A percentile compares a stretch with the other conserved stretches of the same genome.
These are phyloP conservation scores for Alternaria brassicicola DNA, from an alignment of 2,329 filamentous ascomycete species.

Conservation along the genomic window DNA sequence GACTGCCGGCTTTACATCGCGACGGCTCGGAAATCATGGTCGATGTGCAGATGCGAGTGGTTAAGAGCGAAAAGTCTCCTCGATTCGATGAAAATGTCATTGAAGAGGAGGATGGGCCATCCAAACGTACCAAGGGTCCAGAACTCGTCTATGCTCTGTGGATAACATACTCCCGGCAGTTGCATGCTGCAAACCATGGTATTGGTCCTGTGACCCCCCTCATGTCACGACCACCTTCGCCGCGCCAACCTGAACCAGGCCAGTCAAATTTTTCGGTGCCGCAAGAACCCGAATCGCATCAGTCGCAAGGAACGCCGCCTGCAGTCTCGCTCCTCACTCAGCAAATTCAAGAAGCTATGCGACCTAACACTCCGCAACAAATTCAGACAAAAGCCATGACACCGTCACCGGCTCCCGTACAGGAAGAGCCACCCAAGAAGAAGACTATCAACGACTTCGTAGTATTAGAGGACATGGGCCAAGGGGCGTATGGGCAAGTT, in stretches of 20 bases:
- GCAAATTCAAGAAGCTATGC: slow-evolving; percentile 58
- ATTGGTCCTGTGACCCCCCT: slow-evolving; percentile 68
- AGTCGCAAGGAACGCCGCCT: slow-evolving; percentile 43
- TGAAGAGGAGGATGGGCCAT: slow-evolving; percentile 60
- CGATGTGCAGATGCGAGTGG: slow-evolving; percentile 94
- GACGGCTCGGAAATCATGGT: slow-evolving; percentile 93
- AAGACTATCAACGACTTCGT: slow-evolving; percentile 89
- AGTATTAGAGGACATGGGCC: slow-evolving; percentile 97
- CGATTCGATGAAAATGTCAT: slow-evolving; percentile 65
- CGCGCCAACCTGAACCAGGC: slow-evolving; percentile 79
- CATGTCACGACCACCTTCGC: slow-evolving; percentile 71
- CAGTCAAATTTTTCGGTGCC: slow-evolving; percentile 59
- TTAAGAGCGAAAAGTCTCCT: slow-evolving; percentile 73
- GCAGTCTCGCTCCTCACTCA: slow-evolving; percentile 57
- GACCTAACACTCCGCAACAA: slow-evolving; percentile 52
- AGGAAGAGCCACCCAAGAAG: slow-evolving; percentile 57
- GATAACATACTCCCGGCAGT: slow-evolving; percentile 94
- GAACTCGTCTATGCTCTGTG: slow-evolving; percentile 94
- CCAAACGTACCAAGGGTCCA: slow-evolving; percentile 54
- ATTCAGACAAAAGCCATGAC: slow-evolving; percentile 34
- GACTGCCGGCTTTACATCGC: slow-evolving; percentile 82
- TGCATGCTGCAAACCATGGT: slow-evolving; percentile 74
- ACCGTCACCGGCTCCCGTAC: slow-evolving; percentile 19
- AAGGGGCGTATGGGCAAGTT: slow-evolving; percentile 96
- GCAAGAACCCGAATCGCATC: slow-evolving; percentile 43